phyloP scores from a whole-genome alignment of 352 stramenopile genomes.

The Phytophthora podocarpi region DNA sequence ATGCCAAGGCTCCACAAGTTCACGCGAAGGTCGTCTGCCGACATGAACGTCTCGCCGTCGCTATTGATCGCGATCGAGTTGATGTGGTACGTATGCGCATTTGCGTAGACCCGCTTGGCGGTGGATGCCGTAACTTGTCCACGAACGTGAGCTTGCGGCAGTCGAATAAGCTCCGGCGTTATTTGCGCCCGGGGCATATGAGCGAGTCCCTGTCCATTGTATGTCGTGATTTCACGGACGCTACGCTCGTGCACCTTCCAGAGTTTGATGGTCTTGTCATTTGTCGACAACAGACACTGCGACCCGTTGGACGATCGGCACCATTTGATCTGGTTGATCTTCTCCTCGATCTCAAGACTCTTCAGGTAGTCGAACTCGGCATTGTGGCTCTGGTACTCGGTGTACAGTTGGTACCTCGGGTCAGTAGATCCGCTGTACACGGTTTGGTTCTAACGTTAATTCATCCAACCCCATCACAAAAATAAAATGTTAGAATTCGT shows the following conservation, averaged over 20 bases:
- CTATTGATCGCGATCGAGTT: constrained; percentile 95
- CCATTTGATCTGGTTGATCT: constrained; percentile 98
- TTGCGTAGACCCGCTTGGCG: constrained; percentile 88
- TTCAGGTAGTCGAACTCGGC: constrained; percentile 99
- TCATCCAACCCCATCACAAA: not conserved
- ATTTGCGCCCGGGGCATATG: constrained; percentile 30
- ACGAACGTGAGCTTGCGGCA: constrained; percentile 60
- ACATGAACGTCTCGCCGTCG: constrained; percentile 96
- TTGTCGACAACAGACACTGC: constrained; percentile 95
- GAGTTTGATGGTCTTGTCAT: constrained; percentile 98
- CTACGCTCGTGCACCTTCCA: constrained; percentile 93
- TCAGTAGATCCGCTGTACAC: constrained; percentile 38
- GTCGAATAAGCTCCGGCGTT: constrained; percentile 47
- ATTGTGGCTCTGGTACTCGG: constrained; percentile 96
- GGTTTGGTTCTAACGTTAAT: constrained; percentile 41
- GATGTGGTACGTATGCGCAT: constrained; percentile 98
- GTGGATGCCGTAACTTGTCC: constrained; percentile 74
- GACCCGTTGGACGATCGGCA: constrained; percentile 88
- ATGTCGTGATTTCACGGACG: constrained; percentile 77
- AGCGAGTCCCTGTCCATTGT: constrained; percentile 53
- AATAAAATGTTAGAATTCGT: not conserved
- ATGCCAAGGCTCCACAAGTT: constrained; percentile 96
- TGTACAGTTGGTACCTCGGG: constrained; percentile 78
- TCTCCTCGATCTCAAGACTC: constrained; percentile 97
- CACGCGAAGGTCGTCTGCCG: constrained; percentile 95